phyloP scores from a whole-genome alignment of 2,329 filamentous ascomycete species.

The Geosmithia morbida region DNA sequence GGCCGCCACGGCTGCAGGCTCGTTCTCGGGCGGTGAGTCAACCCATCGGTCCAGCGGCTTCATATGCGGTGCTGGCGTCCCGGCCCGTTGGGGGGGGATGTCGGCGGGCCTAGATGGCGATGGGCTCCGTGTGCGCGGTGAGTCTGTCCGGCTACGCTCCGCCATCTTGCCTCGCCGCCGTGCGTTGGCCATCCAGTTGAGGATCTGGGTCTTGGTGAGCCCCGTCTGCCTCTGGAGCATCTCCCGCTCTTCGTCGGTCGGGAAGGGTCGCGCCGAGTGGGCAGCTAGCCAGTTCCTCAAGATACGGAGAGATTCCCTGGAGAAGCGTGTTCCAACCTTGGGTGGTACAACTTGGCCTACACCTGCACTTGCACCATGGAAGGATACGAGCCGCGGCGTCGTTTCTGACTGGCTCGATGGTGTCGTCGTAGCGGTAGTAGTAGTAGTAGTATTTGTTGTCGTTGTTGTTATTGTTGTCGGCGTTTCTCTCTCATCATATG shows the following conservation, averaged over 20 bases:
- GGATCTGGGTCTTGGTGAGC: constrained; percentile 63
- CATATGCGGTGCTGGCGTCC: constrained; percentile 16
- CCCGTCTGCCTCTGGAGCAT: constrained; percentile 59
- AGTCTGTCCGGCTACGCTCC: constrained; percentile 33
- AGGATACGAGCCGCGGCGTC: background rate
- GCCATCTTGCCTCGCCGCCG: constrained; percentile 61
- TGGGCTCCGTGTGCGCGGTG: constrained; percentile 30
- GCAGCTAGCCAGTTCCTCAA: constrained; percentile 68
- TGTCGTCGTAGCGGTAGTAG: background rate
- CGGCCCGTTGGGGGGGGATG: constrained; percentile 28
- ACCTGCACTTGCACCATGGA: background rate
- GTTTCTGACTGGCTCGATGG: background rate
- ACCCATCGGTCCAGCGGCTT: constrained; percentile 10
- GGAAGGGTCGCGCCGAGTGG: constrained; percentile 67
- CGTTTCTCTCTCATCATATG: background rate
- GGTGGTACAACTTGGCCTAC: background rate
- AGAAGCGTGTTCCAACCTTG: constrained; percentile 25
- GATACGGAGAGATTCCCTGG: constrained; percentile 58
- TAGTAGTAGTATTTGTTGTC: background rate
- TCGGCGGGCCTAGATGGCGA: constrained; percentile 26
- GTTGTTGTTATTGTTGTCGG: background rate
- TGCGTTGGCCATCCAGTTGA: constrained; percentile 81
- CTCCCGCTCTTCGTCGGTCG: constrained; percentile 69
- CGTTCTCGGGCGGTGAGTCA: constrained; percentile 15
- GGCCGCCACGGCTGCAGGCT: constrained; percentile 12